A percentile compares a stretch with the other conserved stretches of the same genome.
These are phyloP conservation scores for Basidiobolus meristosporus DNA, from an alignment of 371 early-diverging fungal genomes.

Conservation along the genomic window DNA sequence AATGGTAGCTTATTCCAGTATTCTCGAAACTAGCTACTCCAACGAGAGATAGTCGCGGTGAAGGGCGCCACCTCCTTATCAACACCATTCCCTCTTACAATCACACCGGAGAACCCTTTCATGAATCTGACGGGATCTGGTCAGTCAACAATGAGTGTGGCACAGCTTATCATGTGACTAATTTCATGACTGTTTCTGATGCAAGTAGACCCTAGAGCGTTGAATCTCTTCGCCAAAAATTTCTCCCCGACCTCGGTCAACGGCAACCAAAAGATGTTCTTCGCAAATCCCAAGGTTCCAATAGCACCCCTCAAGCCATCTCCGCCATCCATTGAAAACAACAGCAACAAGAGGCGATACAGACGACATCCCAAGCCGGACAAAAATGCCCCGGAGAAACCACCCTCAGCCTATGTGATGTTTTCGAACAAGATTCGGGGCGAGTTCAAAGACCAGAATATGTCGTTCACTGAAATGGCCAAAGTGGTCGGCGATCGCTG, in stretches of 20 bases:
- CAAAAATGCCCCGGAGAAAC: constrained; percentile 23
- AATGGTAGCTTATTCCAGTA: too few relatives aligned
- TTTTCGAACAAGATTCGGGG: constrained; percentile 23
- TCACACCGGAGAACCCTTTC: constrained; percentile 4
- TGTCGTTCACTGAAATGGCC: constrained; percentile 25
- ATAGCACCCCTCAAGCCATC: too few relatives aligned
- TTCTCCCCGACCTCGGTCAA: not conserved
- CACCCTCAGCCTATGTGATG: constrained; percentile 32
- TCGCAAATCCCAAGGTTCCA: too few relatives aligned
- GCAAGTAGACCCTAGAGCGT: not conserved
- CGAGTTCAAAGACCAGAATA: constrained; percentile 16
- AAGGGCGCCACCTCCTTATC: constrained; percentile 13
- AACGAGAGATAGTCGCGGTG: constrained; percentile 16
- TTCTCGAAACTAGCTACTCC: constrained; percentile 23
- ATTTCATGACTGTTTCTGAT: too few relatives aligned
- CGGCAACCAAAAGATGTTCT: not conserved
- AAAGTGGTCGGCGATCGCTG: constrained; percentile 25
- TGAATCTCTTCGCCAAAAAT: not conserved
- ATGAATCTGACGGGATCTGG: constrained; percentile 3
- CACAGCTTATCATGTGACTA: too few relatives aligned
- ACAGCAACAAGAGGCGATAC: constrained; percentile 16
- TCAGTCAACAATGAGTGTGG: not conserved
- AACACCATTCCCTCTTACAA: constrained; percentile 5
- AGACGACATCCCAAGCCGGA: constrained; percentile 26
- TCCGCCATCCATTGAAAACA: constrained; percentile 6